phyloP scores from a whole-genome alignment of 257 asterid species.

The Schizonepeta tenuifolia region DNA sequence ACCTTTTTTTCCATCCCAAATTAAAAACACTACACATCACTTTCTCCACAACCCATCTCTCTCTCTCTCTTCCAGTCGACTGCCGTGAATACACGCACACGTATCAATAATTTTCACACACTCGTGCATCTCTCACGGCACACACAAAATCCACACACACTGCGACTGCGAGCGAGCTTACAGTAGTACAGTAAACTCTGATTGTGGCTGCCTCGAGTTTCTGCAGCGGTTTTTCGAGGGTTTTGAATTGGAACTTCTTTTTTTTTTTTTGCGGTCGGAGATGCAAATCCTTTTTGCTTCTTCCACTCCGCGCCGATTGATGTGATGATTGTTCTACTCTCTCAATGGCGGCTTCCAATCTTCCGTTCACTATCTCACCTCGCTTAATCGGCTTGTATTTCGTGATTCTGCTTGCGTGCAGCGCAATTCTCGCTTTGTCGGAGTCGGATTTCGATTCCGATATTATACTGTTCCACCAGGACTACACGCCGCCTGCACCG shows the following conservation, averaged over 20 bases:
- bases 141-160: constrained; percentile 23
- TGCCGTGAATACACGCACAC: constrained; percentile 30
- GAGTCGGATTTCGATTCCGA: constrained; percentile 57
- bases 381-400: constrained; percentile 32
- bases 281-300: constrained; percentile 50
- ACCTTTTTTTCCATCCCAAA: constrained; percentile 37
- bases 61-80: constrained; percentile 17
- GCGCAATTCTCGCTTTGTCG: constrained; percentile 31
- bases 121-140: constrained; percentile 18
- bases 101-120: constrained; percentile 30
- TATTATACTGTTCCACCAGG: constrained; percentile 64
- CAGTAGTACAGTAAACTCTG: background rate
- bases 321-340: constrained; percentile 63
- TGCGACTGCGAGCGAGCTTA: constrained; percentile 21
- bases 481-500: constrained; percentile 99
- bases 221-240: constrained; percentile 32
- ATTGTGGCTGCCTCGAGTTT: constrained; percentile 17
- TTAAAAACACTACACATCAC: constrained; percentile 30
- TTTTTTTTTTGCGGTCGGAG: constrained; percentile 20
- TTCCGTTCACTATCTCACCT: constrained; percentile 24
- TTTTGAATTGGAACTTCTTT: constrained; percentile 26
- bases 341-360: constrained; percentile 51
- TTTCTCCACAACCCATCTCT: constrained; percentile 38
- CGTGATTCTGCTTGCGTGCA: constrained; percentile 30
- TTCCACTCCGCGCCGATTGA: constrained; percentile 25